Evolutionary conservation across 2,329 filamentous ascomycete species (phyloP).

Genomic region (Cladosporium colombiae): DNA sequence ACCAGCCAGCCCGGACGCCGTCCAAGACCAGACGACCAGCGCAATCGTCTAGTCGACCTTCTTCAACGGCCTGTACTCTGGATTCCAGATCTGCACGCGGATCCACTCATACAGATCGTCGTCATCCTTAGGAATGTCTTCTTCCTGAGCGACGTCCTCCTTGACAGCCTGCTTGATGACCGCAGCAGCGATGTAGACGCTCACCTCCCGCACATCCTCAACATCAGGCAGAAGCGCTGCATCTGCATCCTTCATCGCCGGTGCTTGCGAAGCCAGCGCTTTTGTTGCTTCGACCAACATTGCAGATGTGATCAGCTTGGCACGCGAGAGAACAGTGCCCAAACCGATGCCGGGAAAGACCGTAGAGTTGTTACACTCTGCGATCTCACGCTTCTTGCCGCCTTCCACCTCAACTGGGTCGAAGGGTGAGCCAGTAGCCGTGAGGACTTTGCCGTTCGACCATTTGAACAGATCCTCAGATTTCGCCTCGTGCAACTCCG

Average conservation of each 20-base stretch:
- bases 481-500: constrained; percentile 76
- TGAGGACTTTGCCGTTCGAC: constrained; percentile 75
- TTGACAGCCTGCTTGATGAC: constrained; percentile 72
- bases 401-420: constrained; percentile 63
- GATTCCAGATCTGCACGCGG: constrained; percentile 76
- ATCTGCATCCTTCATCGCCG: constrained; percentile 64
- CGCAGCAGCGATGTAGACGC: constrained; percentile 72
- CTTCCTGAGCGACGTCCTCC: constrained; percentile 66
- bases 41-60: constrained; percentile 45
- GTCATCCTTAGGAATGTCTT: constrained; percentile 64
- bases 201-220: constrained; percentile 70
- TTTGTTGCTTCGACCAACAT: constrained; percentile 82
- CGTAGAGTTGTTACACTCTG: constrained; percentile 87
- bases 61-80: constrained; percentile 65
- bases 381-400: constrained; percentile 59
- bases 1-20: background rate
- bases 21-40: background rate
- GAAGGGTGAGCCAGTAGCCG: constrained; percentile 84
- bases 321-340: constrained; percentile 70
- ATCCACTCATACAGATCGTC: constrained; percentile 66
- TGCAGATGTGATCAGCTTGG: constrained; percentile 67
- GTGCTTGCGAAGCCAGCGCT: constrained; percentile 70
- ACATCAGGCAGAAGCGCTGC: constrained; percentile 76
- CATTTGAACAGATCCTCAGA: constrained; percentile 75
- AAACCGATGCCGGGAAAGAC: constrained; percentile 86